Evolutionary conservation across 2,329 filamentous ascomycete genomes (phyloP), one percentile per base, ranked within the genome.

Genomic region (Colletotrichum sp.): DNA sequence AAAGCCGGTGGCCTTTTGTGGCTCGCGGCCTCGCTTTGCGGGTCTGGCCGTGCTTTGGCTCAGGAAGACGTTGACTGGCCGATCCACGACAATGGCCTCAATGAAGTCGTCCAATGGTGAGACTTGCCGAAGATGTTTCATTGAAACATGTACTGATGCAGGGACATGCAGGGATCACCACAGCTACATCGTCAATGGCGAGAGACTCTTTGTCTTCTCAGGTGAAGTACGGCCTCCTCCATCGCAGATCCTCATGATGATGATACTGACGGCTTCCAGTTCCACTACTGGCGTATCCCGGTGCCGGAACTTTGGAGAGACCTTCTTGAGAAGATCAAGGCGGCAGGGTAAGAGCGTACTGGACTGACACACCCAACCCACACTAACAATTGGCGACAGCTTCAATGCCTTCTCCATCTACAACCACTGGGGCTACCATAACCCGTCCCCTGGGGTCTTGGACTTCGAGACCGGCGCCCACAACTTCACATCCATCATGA

Each of bases 401-500:
- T 87, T 87, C 82, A 87, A 85, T 66, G 81, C 85, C 2, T 87
- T 86, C 75, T 85, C 83, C 56, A 86, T 87, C 72, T 87, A 87
- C 78, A 84, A 82, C 60, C 83, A 84, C 68, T 86, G 85, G 85
- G 84, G 84, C 9, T 87, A 83, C 66, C 85, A 87, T 70, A 83
- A 84, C 61, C 80, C 84, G 5, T 78, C 81, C 0, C 82, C 83
- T 0, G 84, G 83, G 0, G 76, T 88, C 87, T 71, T 84, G 83
- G 78, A 80, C 32, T 81, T 78, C 6, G 83, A 80, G 12, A 76
- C 66, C 10, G 82, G 80, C 6, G 82, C 83, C 16, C 89, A 90
- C 68, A 85, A 91, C 65, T 84, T 91, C 62, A 86, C 87, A 2
- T 80, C 80, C 13, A 90, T 88, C 78, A 87, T 90, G 80, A 81